These are phyloP conservation scores for Verticillium dahliae DNA, from an alignment of 2,329 filamentous ascomycete species.

Conservation along the genomic window DNA sequence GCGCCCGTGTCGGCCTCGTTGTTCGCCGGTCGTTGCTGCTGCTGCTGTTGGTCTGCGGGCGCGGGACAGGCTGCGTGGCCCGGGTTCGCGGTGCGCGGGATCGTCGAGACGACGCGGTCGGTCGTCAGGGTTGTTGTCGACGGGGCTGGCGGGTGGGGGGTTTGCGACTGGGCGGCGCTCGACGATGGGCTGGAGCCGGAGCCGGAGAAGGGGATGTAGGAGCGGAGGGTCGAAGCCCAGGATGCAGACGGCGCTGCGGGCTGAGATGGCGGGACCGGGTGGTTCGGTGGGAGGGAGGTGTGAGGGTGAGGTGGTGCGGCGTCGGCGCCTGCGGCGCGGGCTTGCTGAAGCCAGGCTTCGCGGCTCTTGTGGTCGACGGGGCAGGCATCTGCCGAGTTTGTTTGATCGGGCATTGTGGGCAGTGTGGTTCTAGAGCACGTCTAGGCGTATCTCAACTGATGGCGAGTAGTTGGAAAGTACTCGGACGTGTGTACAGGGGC, in stretches of 20 bases:
- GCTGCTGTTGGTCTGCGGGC: slow-evolving; percentile 20
- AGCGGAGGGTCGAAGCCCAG: slow-evolving; percentile 35
- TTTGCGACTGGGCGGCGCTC: slow-evolving; percentile 11
- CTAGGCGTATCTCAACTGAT: neutral
- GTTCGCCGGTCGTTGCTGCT: slow-evolving; percentile 45
- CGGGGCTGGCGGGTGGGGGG: slow-evolving; percentile 5
- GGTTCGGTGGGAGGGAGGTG: slow-evolving; percentile 14
- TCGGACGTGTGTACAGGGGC: neutral
- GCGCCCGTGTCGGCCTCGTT: slow-evolving; percentile 71
- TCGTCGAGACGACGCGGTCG: slow-evolving; percentile 70
- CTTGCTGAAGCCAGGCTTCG: slow-evolving; percentile 76
- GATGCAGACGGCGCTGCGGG: slow-evolving; percentile 21
- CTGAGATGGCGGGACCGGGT: slow-evolving; percentile 12
- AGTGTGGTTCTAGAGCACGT: neutral
- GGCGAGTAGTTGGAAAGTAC: neutral
- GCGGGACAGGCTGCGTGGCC: slow-evolving; percentile 29
- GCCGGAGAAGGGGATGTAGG: slow-evolving; percentile 34
- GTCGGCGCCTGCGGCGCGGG: slow-evolving; percentile 35
- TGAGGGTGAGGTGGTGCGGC: slow-evolving; percentile 19
- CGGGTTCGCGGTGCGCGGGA: slow-evolving; percentile 55
- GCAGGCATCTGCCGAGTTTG: slow-evolving; percentile 43
- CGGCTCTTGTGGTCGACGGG: slow-evolving; percentile 89
- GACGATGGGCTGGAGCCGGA: slow-evolving; percentile 20
- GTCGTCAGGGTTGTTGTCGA: slow-evolving; percentile 42
- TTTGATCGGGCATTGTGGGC: neutral